Evolutionary conservation across 129 eudicot species (phyloP).

Genomic region (sunflower (Helianthus annuus)): DNA sequence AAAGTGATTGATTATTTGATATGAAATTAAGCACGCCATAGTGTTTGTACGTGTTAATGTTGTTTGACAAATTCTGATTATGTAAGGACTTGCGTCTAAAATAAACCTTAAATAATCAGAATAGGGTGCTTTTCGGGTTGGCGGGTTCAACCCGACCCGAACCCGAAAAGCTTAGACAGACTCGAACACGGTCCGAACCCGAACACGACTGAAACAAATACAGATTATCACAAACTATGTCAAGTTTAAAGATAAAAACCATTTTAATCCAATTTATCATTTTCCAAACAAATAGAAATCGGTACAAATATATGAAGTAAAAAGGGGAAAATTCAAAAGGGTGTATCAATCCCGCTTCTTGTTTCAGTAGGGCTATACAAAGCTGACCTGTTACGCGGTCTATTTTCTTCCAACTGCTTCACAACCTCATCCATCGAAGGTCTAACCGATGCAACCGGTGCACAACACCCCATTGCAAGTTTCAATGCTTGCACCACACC

Average conservation of each 20-base stretch:
- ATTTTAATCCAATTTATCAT: too few species aligned
- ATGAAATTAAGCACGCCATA: background rate
- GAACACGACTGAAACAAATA: too few species aligned
- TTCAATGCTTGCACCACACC: constrained; percentile 80
- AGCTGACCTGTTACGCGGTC: constrained; percentile 74
- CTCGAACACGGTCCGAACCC: too few species aligned
- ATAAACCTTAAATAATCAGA: background rate
- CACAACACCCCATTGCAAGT: constrained; percentile 91
- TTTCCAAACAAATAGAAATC: background rate
- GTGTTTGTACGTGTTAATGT: background rate
- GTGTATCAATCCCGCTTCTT: constrained; percentile 74
- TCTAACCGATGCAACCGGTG: constrained; percentile 70
- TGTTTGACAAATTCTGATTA: background rate
- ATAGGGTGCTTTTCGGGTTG: background rate
- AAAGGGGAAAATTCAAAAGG: constrained; percentile 43
- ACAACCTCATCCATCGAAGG: constrained; percentile 77
- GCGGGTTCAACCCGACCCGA: too few species aligned
- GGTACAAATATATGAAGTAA: background rate
- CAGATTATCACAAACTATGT: constrained; percentile 10
- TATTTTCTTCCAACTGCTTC: constrained; percentile 80
- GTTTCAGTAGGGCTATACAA: constrained; percentile 82
- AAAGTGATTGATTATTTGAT: constrained; percentile 6
- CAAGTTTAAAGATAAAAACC: constrained; percentile 16
- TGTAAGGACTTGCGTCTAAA: constrained; percentile 3
- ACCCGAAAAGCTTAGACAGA: background rate